A percentile compares a stretch with the other conserved stretches of the same genome.
Evolutionary conservation across 345 rosid genomes (phyloP).

Genomic region (Citrus sp.): DNA sequence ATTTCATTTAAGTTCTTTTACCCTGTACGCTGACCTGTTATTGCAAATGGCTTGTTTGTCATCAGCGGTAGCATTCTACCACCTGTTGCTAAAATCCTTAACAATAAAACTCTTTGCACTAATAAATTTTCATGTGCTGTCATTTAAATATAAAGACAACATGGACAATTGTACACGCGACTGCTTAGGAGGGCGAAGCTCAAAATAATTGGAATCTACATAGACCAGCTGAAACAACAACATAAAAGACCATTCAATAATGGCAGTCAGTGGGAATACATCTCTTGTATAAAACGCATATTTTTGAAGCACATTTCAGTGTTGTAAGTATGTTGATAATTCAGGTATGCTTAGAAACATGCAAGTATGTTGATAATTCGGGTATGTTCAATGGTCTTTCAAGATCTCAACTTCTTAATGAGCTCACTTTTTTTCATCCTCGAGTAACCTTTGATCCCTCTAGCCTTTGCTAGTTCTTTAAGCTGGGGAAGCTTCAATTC

Average conservation of each 20-base stretch:
- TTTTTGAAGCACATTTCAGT: background rate
- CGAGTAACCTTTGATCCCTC: constrained; percentile 62
- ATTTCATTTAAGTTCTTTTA: background rate
- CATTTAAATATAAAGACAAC: background rate
- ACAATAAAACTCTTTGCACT: background rate
- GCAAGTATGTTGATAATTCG: background rate
- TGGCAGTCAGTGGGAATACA: background rate
- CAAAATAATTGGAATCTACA: too few species aligned
- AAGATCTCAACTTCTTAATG: constrained; percentile 39
- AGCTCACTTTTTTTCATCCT: constrained; percentile 60
- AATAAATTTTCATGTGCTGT: too few species aligned
- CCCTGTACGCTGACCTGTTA: background rate
- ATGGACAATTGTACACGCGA: background rate
- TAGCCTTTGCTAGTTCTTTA: constrained; percentile 61
- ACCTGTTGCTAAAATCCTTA: background rate
- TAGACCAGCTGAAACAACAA: background rate
- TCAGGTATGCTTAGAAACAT: background rate
- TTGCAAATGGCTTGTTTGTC: background rate
- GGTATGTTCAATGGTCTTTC: background rate
- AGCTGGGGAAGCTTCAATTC: constrained; percentile 64
- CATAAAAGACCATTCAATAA: background rate
- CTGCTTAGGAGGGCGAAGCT: background rate
- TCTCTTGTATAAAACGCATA: background rate
- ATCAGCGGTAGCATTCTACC: background rate
- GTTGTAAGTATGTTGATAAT: background rate